A percentile compares a stretch with the other conserved stretches of the same genome.
These are phyloP conservation scores for Ustilago crameri DNA, from an alignment of 1,284 basidiomycete genomes.

Conservation along the genomic window DNA sequence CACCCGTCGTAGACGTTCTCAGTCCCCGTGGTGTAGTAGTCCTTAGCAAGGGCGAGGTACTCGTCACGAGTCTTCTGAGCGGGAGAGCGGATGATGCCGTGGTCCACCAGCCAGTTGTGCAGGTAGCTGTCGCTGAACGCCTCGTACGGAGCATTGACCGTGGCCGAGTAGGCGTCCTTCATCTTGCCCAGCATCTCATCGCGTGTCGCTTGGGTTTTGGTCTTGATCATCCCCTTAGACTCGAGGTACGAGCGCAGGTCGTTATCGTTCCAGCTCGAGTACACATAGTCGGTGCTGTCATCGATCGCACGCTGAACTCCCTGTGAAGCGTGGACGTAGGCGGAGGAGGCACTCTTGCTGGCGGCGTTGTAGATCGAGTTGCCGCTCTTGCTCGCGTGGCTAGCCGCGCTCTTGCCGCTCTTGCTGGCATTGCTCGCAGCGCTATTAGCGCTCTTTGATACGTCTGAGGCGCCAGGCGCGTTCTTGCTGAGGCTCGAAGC, in stretches of 20 bases:
- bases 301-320: conserved; percentile 35
- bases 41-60: conserved; percentile 55
- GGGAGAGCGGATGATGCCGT: conserved; percentile 55
- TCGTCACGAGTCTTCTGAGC: conserved; percentile 62
- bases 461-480: conserved; percentile 12
- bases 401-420: conserved; percentile 48
- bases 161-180: conserved; percentile 54
- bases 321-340: conserved; percentile 55
- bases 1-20: conserved; percentile 63
- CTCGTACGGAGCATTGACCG: conserved; percentile 63
- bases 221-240: conserved; percentile 57
- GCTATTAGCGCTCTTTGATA: conserved; percentile 38
- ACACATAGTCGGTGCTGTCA: conserved; percentile 65
- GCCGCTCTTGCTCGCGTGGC: conserved; percentile 43
- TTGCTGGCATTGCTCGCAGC: conserved; percentile 35
- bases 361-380: conserved; percentile 39
- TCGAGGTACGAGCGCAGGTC: conserved; percentile 59
- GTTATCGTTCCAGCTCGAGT: conserved; percentile 62
- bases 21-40: conserved; percentile 61
- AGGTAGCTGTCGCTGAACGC: conserved; percentile 63
- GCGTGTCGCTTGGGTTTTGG: conserved; percentile 54
- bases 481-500: conserved; percentile 19
- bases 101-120: conserved; percentile 65
- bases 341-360: conserved; percentile 49
- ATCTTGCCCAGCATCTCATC: conserved; percentile 58